Evolutionary conservation across 768 basidiomycete genomes (phyloP).

Genomic region (Boletus reticuloceps): DNA sequence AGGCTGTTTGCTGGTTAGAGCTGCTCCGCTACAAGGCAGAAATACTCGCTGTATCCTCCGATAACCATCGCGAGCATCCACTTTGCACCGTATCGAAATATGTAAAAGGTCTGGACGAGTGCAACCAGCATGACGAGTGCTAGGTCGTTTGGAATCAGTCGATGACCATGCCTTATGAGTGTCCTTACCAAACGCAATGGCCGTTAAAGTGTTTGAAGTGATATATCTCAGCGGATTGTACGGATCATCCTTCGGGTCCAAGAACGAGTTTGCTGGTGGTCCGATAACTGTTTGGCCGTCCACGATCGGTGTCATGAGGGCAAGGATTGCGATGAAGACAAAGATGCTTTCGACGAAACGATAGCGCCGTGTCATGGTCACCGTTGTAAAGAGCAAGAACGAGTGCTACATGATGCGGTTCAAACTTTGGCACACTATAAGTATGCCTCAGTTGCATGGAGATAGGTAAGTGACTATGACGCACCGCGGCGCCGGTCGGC

Average conservation of each 20-base stretch:
- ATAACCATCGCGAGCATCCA: conserved; percentile 64
- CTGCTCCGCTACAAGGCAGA: neutral
- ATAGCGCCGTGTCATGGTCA: conserved; percentile 2
- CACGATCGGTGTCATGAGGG: neutral
- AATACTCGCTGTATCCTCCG: conserved; percentile 53
- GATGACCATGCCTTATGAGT: neutral
- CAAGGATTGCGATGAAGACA: neutral
- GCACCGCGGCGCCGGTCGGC: neutral
- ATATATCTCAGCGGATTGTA: conserved; percentile 58
- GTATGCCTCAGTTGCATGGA: neutral
- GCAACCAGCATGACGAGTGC: conserved; percentile 39
- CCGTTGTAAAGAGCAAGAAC: neutral
- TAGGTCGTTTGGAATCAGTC: neutral
- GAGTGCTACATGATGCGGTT: neutral
- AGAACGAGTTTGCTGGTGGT: conserved; percentile 8
- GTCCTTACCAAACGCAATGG: conserved; percentile 44
- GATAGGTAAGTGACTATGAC: neutral
- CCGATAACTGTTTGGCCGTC: neutral
- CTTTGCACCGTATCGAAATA: conserved; percentile 45
- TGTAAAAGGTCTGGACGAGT: conserved; percentile 42
- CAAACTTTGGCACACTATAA: neutral
- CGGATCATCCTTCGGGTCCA: conserved; percentile 50
- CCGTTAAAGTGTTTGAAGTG: conserved; percentile 50
- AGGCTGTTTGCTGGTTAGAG: conserved; percentile 37
- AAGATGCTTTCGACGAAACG: neutral